phyloP scores from a whole-genome alignment of 805 yeast species.

The Spathaspora arborariae region DNA sequence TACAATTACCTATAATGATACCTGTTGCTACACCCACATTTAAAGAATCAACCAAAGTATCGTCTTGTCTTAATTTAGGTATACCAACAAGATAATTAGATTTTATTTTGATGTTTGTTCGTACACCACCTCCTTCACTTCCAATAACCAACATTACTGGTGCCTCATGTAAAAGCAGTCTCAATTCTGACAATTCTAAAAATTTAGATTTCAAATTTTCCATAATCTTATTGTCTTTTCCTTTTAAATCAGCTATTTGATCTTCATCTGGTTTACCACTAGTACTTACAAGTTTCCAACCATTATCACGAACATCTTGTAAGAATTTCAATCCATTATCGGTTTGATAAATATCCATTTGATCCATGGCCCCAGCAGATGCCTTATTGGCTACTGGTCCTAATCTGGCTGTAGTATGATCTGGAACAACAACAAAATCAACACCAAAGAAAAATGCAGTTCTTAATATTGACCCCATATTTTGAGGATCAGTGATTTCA shows the following conservation, averaged over 20 bases:
- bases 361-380: conserved; percentile 81
- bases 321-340: conserved; percentile 62
- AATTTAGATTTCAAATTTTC: conserved; percentile 28
- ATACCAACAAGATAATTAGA: conserved; percentile 51
- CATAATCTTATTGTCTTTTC: conserved; percentile 24
- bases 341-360: conserved; percentile 56
- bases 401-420: conserved; percentile 66
- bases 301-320: conserved; percentile 48
- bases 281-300: conserved; percentile 73
- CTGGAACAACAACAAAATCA: conserved; percentile 71
- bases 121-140: conserved; percentile 80
- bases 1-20: conserved; percentile 39
- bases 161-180: conserved; percentile 35
- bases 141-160: conserved; percentile 79
- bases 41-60: conserved; percentile 60
- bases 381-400: conserved; percentile 79
- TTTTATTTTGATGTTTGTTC: conserved; percentile 58
- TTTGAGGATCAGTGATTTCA: conserved; percentile 82
- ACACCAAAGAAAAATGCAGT: conserved; percentile 80
- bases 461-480: conserved; percentile 78
- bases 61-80: conserved; percentile 26
- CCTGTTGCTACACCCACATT: conserved; percentile 92
- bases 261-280: conserved; percentile 34
- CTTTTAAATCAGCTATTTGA: conserved; percentile 15
- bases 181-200: conserved; percentile 41